Evolutionary conservation across 768 basidiomycete species (phyloP), one percentile per base, ranked within the genome.

Genomic region (Leccinum arenicola): DNA sequence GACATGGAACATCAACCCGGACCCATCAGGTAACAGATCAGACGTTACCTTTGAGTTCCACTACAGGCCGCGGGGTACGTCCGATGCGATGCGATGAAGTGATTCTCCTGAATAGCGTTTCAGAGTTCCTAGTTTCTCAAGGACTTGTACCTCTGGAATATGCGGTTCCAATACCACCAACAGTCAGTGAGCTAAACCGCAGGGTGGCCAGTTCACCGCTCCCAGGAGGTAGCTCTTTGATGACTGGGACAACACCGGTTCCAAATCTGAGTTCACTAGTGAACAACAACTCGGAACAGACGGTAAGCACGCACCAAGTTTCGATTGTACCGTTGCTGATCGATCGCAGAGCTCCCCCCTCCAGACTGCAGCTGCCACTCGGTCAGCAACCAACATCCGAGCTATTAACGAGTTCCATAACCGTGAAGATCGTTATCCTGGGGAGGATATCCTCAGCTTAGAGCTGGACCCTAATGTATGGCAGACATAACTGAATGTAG

Each of bases 21-120:
- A 68, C 8, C 38, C 73, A 33, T 67, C 71, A 15, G 58, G 66
- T 19, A 71, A 70, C 8, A 65, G 68, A 4, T 81, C 85, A n/a
- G 82, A 80, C 55, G 84, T 89, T 25, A 82, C 84, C 15, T 90
- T 90, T 66, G 75, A 82, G 3, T 91, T 89, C 68, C 77, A 84
- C 43, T 90, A 90, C 68, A 75, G 85, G 25, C 75, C 83, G 35
- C 74, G 70, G 56, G 83, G 87, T 85, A 60, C 47, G 74, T 67
- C 51, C 27, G 14, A 54, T 25, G 47, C 15, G 0, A 23, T 10
- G 6, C 14, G 1, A 36, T 57, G 27, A 43, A 45, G 23, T 4
- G 53, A 8, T 17, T 11, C 15, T 25, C 25, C 52, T 57, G 15
- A 55, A 2, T n/a, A 5, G n/a, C 7, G 15, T 55, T 51, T 25